Base-by-base conservation (phyloP, 306 rosid species). In the Argentina anserina region DNA sequence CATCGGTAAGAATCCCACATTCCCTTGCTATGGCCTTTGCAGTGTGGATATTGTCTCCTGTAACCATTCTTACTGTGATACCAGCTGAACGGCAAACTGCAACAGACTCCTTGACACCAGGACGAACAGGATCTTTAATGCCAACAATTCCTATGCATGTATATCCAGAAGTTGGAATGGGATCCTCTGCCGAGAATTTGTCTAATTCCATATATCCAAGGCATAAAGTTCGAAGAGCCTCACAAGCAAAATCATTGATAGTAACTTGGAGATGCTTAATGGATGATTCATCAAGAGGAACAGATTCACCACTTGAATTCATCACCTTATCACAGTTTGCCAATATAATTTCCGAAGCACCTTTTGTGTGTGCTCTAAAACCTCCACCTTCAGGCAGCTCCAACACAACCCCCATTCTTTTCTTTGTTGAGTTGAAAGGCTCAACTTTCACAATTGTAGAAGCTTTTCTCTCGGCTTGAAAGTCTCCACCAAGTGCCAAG, bases 1-100 rank as follows among this genome's bases (percentile, higher is more conserved):
- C 97, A 78, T 94, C 97, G 1, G 97, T 94, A 67, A 94, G 90
- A 77, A 94, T 94, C 55, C 98, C 97, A 77, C 99, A 94, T 75
- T 94, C 99, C 73, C 93, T 89, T 33, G 99, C 99, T 62, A 94
- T 94, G 71, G 99, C 97, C 86, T 91, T 94, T 28, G 99, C 96
- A 34, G 96, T 94, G 65, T 89, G 78, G 39, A 94, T 94, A 75
- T 94, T 91, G 84, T 94, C 99, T 13, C 99, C 99, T 0, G 99
- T 94, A 65, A 94, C 99, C 99, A 94, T 94, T 84, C 96, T 70
- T 18, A 94, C 97, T 31, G 85, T 91, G 56, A 94, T 91, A 65
- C 99, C 99, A 76, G 99, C 97, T 20, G 99, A 84, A 69, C 96
- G 92, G 67, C 97, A 89, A 10, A 85, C 58, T 39, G 97, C 99